phyloP scores from a whole-genome alignment of 2,329 filamentous ascomycete species.

The Aspergillus jensenii region DNA sequence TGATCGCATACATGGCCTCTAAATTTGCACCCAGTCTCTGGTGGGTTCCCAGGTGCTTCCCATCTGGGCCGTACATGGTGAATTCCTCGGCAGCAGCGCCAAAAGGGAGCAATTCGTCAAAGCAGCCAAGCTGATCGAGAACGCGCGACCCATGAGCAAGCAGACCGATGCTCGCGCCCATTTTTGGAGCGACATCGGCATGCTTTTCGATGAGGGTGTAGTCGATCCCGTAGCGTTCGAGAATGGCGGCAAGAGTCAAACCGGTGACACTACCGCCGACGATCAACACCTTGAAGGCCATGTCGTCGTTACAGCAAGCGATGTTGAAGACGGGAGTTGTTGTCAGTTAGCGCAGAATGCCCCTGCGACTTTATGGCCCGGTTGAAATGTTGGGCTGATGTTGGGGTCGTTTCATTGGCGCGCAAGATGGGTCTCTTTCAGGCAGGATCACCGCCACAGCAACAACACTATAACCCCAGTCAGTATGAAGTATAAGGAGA shows the following conservation, averaged over 20 bases:
- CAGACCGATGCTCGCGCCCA: conserved; percentile 52
- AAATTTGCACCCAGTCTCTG: background rate
- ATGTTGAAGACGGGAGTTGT: too few species aligned
- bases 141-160: conserved; percentile 46
- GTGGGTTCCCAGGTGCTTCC: background rate
- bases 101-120: conserved; percentile 21
- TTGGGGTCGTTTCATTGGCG: background rate
- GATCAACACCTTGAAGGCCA: conserved; percentile 29
- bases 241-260: conserved; percentile 46
- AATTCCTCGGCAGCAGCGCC: background rate
- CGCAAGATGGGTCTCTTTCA: background rate
- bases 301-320: background rate
- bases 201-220: conserved; percentile 51
- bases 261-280: conserved; percentile 52
- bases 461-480: background rate
- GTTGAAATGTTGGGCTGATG: background rate
- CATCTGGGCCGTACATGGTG: conserved; percentile 8
- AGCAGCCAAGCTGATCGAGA: conserved; percentile 52
- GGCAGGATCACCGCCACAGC: background rate
- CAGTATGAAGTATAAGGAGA: background rate
- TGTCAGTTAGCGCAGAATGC: too few species aligned
- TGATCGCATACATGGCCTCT: background rate
- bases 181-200: conserved; percentile 34
- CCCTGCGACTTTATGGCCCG: background rate
- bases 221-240: conserved; percentile 49